These are phyloP conservation scores for Zalaria obscura DNA, from an alignment of 2,329 filamentous ascomycete species.

Conservation along the genomic window DNA sequence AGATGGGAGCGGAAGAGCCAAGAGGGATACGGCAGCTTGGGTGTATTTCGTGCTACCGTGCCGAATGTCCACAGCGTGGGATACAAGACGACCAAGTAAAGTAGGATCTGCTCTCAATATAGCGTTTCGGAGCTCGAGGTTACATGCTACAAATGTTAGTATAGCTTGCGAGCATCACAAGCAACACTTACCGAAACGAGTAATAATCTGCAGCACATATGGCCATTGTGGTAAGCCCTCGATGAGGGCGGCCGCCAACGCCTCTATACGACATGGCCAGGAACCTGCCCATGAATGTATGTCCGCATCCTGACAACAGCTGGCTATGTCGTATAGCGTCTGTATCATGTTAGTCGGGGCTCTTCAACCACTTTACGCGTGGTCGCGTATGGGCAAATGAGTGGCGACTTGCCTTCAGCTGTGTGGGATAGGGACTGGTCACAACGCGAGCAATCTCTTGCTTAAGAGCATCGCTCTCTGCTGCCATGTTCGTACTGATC, in stretches of 20 bases:
- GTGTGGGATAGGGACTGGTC: conserved; percentile 18
- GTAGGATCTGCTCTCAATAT: conserved; percentile 16
- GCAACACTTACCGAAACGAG: conserved; percentile 28
- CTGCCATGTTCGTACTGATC: not conserved
- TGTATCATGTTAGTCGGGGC: conserved; percentile 4
- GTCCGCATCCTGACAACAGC: conserved; percentile 16
- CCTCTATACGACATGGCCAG: conserved; percentile 34
- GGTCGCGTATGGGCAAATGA: too few relatives aligned
- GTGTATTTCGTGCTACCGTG: conserved; percentile 7
- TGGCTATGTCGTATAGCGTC: conserved; percentile 22
- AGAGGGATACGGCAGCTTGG: conserved; percentile 12
- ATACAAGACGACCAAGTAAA: conserved; percentile 12
- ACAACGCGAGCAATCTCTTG: conserved; percentile 10
- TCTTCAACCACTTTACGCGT: too few relatives aligned
- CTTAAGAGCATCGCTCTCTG: conserved; percentile 21
- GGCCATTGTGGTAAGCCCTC: conserved; percentile 37
- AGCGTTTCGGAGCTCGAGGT: conserved; percentile 14
- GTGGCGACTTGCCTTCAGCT: conserved; percentile 12
- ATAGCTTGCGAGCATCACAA: not conserved
- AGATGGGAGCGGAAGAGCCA: conserved; percentile 15
- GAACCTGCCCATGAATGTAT: conserved; percentile 32
- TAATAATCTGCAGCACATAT: conserved; percentile 35
- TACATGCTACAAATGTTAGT: conserved; percentile 6
- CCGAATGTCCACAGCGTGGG: not conserved
- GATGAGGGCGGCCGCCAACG: conserved; percentile 30